Conservation (phyloP, 352 stramenopile genomes). For the Pythium plurisporium region DNA sequence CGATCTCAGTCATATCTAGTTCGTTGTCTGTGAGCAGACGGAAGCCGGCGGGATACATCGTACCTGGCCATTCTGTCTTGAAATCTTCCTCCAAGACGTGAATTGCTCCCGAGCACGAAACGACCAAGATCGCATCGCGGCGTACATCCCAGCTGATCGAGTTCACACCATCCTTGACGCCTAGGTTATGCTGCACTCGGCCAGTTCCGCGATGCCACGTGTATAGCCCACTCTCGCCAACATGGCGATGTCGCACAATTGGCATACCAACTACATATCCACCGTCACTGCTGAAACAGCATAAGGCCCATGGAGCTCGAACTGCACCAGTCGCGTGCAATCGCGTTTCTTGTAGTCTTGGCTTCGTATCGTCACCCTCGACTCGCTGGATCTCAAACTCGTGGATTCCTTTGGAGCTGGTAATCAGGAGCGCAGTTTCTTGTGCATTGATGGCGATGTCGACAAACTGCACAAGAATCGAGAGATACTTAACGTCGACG, state of each 20-base stretch:
- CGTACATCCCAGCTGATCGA: constrained; percentile 54
- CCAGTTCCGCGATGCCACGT: constrained; percentile 60
- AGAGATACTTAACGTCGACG: constrained; percentile 41
- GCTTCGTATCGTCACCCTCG: constrained; percentile 6
- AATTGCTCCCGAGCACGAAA: constrained; percentile 64
- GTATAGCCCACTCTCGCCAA: constrained; percentile 78
- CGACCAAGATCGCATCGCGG: constrained; percentile 49
- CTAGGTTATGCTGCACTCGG: constrained; percentile 61
- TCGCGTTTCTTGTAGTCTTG: constrained; percentile 38
- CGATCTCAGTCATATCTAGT: constrained; percentile 34
- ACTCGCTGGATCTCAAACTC: constrained; percentile 34
- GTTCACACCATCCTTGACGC: constrained; percentile 71
- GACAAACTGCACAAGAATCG: constrained; percentile 61
- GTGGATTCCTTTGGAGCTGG: constrained; percentile 74
- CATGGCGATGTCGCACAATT: constrained; percentile 70
- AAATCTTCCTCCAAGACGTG: constrained; percentile 74
- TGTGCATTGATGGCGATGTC: constrained; percentile 52
- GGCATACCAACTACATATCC: constrained; percentile 70
- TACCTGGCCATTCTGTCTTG: constrained; percentile 63
- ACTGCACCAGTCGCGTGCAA: constrained; percentile 66
- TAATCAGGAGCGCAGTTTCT: constrained; percentile 51
- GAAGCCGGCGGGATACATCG: constrained; percentile 84
- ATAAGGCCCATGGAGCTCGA: constrained; percentile 66
- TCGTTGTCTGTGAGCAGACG: constrained; percentile 80
- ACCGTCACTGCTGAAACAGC: constrained; percentile 59